Conservation (phyloP, 78 protist species). For the Pigoraptor vietnamica region DNA sequence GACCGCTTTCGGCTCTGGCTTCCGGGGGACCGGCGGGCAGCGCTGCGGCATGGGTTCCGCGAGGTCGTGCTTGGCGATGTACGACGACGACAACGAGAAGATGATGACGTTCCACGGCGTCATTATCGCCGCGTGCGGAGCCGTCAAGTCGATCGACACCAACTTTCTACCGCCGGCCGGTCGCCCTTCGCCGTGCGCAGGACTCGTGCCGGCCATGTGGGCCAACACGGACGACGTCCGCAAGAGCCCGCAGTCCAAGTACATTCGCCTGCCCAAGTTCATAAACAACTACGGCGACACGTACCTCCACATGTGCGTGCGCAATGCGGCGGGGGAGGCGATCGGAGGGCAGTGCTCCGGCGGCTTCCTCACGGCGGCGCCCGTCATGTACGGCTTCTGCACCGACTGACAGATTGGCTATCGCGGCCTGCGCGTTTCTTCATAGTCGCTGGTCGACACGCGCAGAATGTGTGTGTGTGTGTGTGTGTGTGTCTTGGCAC, state of each 20-base stretch:
- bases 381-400: background rate
- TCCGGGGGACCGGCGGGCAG: background rate
- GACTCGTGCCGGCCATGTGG: background rate
- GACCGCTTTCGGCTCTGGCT: background rate
- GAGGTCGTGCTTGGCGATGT: background rate
- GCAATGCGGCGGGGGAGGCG: background rate
- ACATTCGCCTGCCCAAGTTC: background rate
- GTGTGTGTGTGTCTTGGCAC: too few relatives aligned
- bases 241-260: background rate
- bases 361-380: background rate
- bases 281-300: background rate
- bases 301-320: background rate
- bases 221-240: background rate
- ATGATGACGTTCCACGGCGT: background rate
- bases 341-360: background rate
- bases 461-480: too few relatives aligned
- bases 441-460: too few relatives aligned
- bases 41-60: background rate
- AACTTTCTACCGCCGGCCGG: background rate
- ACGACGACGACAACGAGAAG: background rate
- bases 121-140: background rate
- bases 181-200: background rate
- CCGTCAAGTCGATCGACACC: background rate
- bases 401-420: too few relatives aligned
- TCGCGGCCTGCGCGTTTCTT: too few relatives aligned